Evolutionary conservation across 164 flowering plant species (phyloP).

Genomic region (Chimonanthus praecox): DNA sequence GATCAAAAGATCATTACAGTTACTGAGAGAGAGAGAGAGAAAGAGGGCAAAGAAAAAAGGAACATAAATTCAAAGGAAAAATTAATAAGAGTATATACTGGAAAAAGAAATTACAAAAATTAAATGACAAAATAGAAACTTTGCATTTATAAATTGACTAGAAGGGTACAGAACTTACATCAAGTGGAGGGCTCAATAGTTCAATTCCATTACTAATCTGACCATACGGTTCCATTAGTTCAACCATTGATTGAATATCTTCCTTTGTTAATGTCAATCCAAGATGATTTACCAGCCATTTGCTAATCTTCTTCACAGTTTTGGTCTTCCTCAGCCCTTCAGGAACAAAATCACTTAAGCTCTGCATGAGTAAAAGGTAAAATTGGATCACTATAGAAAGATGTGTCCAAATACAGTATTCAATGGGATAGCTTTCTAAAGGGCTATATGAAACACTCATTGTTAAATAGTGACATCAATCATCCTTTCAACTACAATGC

Average conservation of each 20-base stretch:
- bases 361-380: conserved; percentile 33
- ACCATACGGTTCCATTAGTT: conserved; percentile 95
- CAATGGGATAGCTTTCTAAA: too few relatives aligned
- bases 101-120: background rate
- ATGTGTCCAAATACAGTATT: too few relatives aligned
- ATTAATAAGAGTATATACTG: too few relatives aligned
- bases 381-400: too few relatives aligned
- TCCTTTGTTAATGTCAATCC: conserved; percentile 67
- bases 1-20: too few relatives aligned
- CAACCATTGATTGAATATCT: conserved; percentile 81
- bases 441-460: too few relatives aligned
- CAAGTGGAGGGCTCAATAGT: conserved; percentile 70
- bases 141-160: background rate
- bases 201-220: conserved; percentile 89
- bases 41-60: background rate
- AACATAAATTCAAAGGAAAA: too few relatives aligned
- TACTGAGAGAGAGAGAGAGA: background rate
- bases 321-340: conserved; percentile 60
- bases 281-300: conserved; percentile 78
- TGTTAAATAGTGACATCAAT: too few relatives aligned
- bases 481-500: too few relatives aligned
- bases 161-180: conserved; percentile 49
- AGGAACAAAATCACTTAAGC: conserved; percentile 59
- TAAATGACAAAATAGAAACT: background rate
- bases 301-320: conserved; percentile 46